phyloP scores from a whole-genome alignment of 176 grass and related monocot species.

The Aegilops speltoides region DNA sequence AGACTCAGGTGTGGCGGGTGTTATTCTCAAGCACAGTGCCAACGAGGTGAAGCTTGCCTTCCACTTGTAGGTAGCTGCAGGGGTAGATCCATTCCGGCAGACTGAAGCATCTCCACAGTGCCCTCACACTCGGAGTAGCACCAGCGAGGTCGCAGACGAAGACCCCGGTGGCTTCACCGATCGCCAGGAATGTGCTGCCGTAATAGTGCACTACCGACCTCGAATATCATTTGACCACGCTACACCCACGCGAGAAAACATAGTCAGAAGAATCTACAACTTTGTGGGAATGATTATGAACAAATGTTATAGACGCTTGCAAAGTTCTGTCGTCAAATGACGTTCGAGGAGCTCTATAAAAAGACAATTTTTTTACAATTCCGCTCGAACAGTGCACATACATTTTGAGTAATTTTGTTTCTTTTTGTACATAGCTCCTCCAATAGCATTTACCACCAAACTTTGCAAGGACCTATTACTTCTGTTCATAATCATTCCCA shows the following conservation, averaged over 20 bases:
- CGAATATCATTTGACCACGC: not conserved
- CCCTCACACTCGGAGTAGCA: not conserved
- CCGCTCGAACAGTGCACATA: too few relatives aligned
- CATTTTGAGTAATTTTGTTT: too few relatives aligned
- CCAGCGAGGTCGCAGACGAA: not conserved
- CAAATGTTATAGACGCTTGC: too few relatives aligned
- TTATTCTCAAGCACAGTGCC: not conserved
- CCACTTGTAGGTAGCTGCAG: conserved; percentile 2
- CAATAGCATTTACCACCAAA: too few relatives aligned
- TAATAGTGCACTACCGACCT: not conserved
- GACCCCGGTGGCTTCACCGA: not conserved
- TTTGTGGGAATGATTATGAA: too few relatives aligned
- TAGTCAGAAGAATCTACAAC: too few relatives aligned
- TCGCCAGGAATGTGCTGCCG: not conserved
- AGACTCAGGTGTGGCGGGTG: not conserved
- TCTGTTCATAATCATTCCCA: too few relatives aligned
- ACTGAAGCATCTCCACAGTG: not conserved
- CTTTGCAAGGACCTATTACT: too few relatives aligned
- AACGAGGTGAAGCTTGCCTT: conserved; percentile 19
- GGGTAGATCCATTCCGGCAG: not conserved
- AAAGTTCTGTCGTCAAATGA: too few relatives aligned
- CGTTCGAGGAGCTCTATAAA: too few relatives aligned
- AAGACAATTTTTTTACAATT: too few relatives aligned
- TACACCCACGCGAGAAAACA: not conserved
- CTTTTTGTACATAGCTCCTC: too few relatives aligned